These are phyloP conservation scores for Colletotrichum musicola DNA, from an alignment of 2,329 filamentous ascomycete species.

Conservation along the genomic window DNA sequence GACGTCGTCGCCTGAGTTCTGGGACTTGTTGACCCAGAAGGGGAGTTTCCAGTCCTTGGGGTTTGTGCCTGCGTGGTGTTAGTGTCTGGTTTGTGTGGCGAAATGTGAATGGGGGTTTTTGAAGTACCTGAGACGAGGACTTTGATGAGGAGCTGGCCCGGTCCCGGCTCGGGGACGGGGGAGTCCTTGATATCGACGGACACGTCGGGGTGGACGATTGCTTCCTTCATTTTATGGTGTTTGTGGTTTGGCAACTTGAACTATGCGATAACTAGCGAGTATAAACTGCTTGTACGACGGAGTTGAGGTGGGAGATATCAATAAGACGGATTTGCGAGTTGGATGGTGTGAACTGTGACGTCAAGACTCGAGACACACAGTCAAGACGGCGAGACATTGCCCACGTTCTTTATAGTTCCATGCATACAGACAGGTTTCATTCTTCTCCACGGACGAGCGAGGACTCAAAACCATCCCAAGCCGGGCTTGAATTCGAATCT, in stretches of 20 bases:
- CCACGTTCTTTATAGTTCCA: slow-evolving; percentile 18
- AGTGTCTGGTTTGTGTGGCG: neutral
- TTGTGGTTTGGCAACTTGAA: neutral
- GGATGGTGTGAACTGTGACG: slow-evolving; percentile 10
- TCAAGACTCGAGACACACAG: slow-evolving; percentile 14
- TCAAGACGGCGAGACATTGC: neutral
- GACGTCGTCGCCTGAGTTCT: slow-evolving; percentile 45
- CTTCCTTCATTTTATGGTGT: slow-evolving; percentile 37
- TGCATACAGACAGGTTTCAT: slow-evolving; percentile 1
- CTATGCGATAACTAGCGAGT: too few relatives aligned
- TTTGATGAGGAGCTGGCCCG: slow-evolving; percentile 42
- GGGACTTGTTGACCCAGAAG: neutral
- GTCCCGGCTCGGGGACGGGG: slow-evolving; percentile 37
- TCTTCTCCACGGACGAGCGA: slow-evolving; percentile 20
- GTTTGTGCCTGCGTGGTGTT: slow-evolving; percentile 41
- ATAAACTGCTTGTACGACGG: neutral
- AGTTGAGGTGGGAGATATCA: neutral
- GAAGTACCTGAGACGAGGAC: slow-evolving; percentile 38
- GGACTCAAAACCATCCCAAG: slow-evolving; percentile 11
- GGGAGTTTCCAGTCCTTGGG: slow-evolving; percentile 47
- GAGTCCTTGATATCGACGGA: slow-evolving; percentile 36
- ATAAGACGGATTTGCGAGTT: too few relatives aligned
- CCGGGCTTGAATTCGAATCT: too few relatives aligned
- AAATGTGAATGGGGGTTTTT: too few relatives aligned
- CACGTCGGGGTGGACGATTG: slow-evolving; percentile 30